Base-by-base conservation (phyloP, 495 filamentous ascomycete genomes). In the Tuber aestivum region DNA sequence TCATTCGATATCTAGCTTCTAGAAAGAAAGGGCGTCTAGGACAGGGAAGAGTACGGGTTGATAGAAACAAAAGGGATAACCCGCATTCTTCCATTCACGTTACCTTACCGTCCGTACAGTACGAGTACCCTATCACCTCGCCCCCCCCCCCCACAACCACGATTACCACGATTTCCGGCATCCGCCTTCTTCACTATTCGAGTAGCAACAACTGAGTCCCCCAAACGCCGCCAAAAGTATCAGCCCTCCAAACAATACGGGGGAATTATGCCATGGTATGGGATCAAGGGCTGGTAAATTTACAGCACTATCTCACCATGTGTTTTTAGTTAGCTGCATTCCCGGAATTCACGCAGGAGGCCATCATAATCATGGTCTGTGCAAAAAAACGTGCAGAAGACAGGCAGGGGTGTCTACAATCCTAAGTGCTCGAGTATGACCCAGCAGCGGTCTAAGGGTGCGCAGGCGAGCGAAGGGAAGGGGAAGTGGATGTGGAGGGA, bases 261-360 rank as follows among this genome's bases (percentile, higher is more conserved):
- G 73, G 77, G 77, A 40, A 38, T 68, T 77, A 65, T 65, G 12
- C 56, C 35, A 65, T 32, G 14, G 56, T 70, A 72, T 73, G 73
- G 78, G 78, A 79, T 79, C 61, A 79, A n/a, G n/a, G 77, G 77
- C 73, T 79, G 78, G 76, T 79, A 79, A 76, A 61, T 78, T 73
- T 65, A 70, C 73, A 56, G 70, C 9, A 75, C 41, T 65, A 38
- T 56, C 68, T 65, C 32, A 32, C 56, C 56, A 65, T 35, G 56
- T 14, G 56, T 35, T 65, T 65, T 27, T 65, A 8, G 56, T 79
- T 79, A 61, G 75, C 73, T 77, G 78, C 70, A 70, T 73, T 75
- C 77, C 73, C 77, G 78, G 77, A 75, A 79, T 79, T 38, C 78
- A 72, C 70, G 72, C 78, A 79, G 77, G 76, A 79, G 77, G 76